Conservation (phyloP, 2,329 filamentous ascomycete genomes). For the Penicillium aurantiogriseum region DNA sequence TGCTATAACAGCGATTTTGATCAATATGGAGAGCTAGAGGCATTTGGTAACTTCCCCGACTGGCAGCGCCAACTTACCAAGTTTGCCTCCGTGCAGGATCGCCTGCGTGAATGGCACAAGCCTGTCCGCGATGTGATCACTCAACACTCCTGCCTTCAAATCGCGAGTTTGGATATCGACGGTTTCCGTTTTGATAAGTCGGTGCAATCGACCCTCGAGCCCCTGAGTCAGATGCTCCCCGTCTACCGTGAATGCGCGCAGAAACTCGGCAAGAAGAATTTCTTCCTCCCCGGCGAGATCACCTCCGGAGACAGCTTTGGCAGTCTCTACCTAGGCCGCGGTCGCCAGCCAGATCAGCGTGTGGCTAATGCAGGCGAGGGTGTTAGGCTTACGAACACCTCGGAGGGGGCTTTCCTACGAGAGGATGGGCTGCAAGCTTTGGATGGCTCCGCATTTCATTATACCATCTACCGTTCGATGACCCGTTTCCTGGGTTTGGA, state of each 20-base stretch:
- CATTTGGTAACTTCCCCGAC: slow-evolving; percentile 62
- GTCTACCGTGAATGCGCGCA: slow-evolving; percentile 58
- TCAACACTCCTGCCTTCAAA: slow-evolving; percentile 62
- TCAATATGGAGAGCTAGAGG: slow-evolving; percentile 62
- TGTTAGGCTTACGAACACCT: slow-evolving; percentile 48
- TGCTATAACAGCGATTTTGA: slow-evolving; percentile 65
- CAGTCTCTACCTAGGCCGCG: slow-evolving; percentile 60
- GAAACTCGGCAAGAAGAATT: slow-evolving; percentile 60
- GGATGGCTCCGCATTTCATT: slow-evolving; percentile 62
- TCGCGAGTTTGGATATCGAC: slow-evolving; percentile 61
- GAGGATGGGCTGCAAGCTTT: slow-evolving; percentile 53
- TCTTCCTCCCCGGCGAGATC: slow-evolving; percentile 64
- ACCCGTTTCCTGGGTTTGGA: slow-evolving; percentile 61
- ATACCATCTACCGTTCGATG: slow-evolving; percentile 60
- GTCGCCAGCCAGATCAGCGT: slow-evolving; percentile 55
- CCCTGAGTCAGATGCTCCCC: slow-evolving; percentile 57
- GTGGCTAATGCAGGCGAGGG: slow-evolving; percentile 43
- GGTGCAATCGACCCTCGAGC: slow-evolving; percentile 61
- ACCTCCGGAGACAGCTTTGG: slow-evolving; percentile 62
- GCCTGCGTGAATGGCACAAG: slow-evolving; percentile 62
- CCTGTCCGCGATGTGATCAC: slow-evolving; percentile 57
- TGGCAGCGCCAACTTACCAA: slow-evolving; percentile 64
- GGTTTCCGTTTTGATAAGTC: slow-evolving; percentile 67
- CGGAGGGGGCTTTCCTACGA: slow-evolving; percentile 52
- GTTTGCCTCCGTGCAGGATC: slow-evolving; percentile 66